These are phyloP conservation scores for Argentina anserina DNA, from an alignment of 306 rosid genomes.

Conservation along the genomic window DNA sequence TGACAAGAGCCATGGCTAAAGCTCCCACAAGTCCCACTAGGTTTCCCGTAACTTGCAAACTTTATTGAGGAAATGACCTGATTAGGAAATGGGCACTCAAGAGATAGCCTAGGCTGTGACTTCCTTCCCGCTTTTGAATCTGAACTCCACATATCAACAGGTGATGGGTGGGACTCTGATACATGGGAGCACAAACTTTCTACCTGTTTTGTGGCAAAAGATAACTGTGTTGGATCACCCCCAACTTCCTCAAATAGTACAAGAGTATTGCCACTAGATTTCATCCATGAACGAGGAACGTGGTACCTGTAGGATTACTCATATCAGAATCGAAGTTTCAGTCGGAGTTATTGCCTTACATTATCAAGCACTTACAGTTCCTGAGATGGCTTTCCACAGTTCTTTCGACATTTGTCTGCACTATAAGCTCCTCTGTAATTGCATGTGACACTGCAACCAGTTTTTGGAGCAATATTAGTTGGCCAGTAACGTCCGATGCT, in stretches of 20 bases:
- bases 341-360: slow-evolving; percentile 11
- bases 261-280: slow-evolving; percentile 53
- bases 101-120: slow-evolving; percentile 47
- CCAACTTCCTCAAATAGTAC: slow-evolving; percentile 85
- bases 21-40: slow-evolving; percentile 74
- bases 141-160: slow-evolving; percentile 61
- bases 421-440: slow-evolving; percentile 55
- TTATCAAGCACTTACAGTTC: slow-evolving; percentile 48
- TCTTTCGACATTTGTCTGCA: slow-evolving; percentile 60
- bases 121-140: slow-evolving; percentile 36
- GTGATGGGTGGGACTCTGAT: slow-evolving; percentile 78
- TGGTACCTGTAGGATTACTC: slow-evolving; percentile 55
- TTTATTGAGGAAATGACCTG: slow-evolving; percentile 75
- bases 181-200: slow-evolving; percentile 72
- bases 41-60: slow-evolving; percentile 86
- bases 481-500: slow-evolving; percentile 99
- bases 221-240: slow-evolving; percentile 67
- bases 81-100: slow-evolving; percentile 69
- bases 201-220: slow-evolving; percentile 55
- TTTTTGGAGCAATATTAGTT: slow-evolving; percentile 37
- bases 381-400: slow-evolving; percentile 89
- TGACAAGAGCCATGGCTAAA: slow-evolving; percentile 66
- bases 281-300: slow-evolving; percentile 77
- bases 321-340: slow-evolving; percentile 25
- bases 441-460: slow-evolving; percentile 55